phyloP scores from a whole-genome alignment of 345 rosid species.

The Syzygium aqueum region DNA sequence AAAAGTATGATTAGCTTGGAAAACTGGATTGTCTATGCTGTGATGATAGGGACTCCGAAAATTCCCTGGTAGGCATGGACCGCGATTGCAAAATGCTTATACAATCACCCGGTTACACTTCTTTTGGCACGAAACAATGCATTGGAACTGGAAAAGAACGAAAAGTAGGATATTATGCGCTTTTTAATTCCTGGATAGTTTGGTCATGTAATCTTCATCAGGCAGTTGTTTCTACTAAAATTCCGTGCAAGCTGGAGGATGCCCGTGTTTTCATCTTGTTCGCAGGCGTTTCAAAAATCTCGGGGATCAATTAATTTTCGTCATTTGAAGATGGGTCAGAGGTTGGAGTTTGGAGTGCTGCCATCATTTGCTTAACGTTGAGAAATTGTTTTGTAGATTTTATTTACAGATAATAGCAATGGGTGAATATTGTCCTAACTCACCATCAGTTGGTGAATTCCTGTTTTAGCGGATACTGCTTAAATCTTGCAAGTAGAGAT shows the following conservation, averaged over 20 bases:
- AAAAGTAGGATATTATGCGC: background rate
- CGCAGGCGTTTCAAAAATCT: background rate
- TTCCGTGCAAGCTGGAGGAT: background rate
- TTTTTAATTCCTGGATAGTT: background rate
- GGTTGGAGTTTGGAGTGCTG: background rate
- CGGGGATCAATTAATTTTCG: background rate
- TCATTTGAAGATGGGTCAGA: background rate
- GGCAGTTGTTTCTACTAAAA: background rate
- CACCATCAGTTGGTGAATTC: background rate
- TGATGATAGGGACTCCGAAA: background rate
- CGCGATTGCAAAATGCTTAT: background rate
- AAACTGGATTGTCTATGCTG: background rate
- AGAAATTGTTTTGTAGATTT: background rate
- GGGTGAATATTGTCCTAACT: background rate
- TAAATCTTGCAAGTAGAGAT: background rate
- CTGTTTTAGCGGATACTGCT: background rate
- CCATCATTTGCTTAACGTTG: background rate
- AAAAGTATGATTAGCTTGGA: conserved; percentile 60
- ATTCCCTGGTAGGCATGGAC: background rate
- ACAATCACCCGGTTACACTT: background rate
- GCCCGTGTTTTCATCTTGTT: background rate
- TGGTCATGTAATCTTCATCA: background rate
- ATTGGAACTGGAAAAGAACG: background rate
- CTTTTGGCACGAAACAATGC: background rate
- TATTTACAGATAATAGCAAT: background rate